Evolutionary conservation across 306 rosid genomes (phyloP).

Genomic region (Calophaca sinica): DNA sequence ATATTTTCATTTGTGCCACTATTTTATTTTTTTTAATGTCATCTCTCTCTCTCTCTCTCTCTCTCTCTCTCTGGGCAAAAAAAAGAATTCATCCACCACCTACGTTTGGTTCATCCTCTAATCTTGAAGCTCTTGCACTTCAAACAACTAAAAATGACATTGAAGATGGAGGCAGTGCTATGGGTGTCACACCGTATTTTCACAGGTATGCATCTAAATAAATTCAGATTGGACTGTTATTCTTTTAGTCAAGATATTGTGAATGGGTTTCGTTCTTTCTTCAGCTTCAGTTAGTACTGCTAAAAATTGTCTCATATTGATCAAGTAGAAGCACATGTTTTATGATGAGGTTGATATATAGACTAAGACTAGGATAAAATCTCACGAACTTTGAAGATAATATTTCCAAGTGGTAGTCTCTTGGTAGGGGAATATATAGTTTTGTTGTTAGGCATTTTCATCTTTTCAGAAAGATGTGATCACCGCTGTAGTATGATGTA

Average conservation of each 20-base stretch:
- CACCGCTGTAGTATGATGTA: background rate
- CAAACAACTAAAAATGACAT: constrained; percentile 58
- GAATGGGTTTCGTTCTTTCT: constrained; percentile 21
- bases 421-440: constrained; percentile 15
- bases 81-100: constrained; percentile 90
- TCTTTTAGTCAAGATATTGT: constrained; percentile 29
- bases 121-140: constrained; percentile 74
- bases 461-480: constrained; percentile 33
- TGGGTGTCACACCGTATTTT: constrained; percentile 58
- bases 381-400: constrained; percentile 5
- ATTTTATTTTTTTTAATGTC: constrained; percentile 43
- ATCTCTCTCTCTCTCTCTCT: constrained; percentile 44
- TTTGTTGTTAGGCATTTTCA: constrained; percentile 25
- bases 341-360: constrained; percentile 27
- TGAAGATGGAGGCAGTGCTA: constrained; percentile 75
- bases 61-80: constrained; percentile 28
- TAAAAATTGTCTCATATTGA: constrained; percentile 28
- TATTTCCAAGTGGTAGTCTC: constrained; percentile 30
- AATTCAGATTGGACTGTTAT: constrained; percentile 38
- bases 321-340: constrained; percentile 31
- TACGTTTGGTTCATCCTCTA: constrained; percentile 93
- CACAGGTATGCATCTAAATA: constrained; percentile 57
- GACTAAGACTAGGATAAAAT: constrained; percentile 11
- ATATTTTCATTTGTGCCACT: constrained; percentile 27
- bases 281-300: constrained; percentile 17